Evolutionary conservation across 495 filamentous ascomycete genomes (phyloP).

Genomic region (Darksidea phi): DNA sequence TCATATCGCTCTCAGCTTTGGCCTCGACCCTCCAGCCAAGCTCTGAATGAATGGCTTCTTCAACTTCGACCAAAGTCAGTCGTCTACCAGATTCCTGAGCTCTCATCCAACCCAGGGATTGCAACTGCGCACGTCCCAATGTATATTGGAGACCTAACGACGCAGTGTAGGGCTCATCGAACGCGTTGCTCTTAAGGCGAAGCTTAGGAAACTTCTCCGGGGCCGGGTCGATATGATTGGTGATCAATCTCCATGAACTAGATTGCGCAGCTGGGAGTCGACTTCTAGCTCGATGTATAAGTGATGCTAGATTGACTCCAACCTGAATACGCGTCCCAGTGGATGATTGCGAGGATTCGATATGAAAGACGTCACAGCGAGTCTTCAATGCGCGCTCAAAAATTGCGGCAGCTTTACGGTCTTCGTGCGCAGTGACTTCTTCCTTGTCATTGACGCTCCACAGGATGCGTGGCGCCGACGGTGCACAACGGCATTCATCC

Average conservation of each 20-base stretch:
- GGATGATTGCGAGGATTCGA: constrained; percentile 37
- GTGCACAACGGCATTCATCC: constrained; percentile 43
- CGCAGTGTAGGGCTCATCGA: constrained; percentile 42
- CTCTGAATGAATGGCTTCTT: constrained; percentile 60
- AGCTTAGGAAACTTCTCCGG: constrained; percentile 44
- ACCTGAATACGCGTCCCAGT: constrained; percentile 44
- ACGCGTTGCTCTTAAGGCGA: constrained; percentile 48
- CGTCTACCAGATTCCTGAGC: constrained; percentile 53
- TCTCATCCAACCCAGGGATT: constrained; percentile 66
- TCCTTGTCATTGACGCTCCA: constrained; percentile 41
- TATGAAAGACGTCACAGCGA: constrained; percentile 51
- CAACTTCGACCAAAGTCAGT: constrained; percentile 66
- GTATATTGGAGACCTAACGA: constrained; percentile 47
- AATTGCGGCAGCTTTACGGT: constrained; percentile 46
- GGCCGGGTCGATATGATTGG: constrained; percentile 43
- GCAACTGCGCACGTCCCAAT: constrained; percentile 57
- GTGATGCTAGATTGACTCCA: constrained; percentile 54
- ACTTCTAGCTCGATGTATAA: constrained; percentile 56
- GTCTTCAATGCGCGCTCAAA: constrained; percentile 53
- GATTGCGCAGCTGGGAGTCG: constrained; percentile 36
- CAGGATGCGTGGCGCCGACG: constrained; percentile 43
- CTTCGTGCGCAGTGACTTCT: constrained; percentile 48
- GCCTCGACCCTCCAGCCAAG: constrained; percentile 64
- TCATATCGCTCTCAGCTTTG: constrained; percentile 49
- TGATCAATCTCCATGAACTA: constrained; percentile 53